Evolutionary conservation across 805 yeast species (phyloP), one percentile per base, ranked within the genome.

Genomic region (Saccharomyces kudriavzevii): DNA sequence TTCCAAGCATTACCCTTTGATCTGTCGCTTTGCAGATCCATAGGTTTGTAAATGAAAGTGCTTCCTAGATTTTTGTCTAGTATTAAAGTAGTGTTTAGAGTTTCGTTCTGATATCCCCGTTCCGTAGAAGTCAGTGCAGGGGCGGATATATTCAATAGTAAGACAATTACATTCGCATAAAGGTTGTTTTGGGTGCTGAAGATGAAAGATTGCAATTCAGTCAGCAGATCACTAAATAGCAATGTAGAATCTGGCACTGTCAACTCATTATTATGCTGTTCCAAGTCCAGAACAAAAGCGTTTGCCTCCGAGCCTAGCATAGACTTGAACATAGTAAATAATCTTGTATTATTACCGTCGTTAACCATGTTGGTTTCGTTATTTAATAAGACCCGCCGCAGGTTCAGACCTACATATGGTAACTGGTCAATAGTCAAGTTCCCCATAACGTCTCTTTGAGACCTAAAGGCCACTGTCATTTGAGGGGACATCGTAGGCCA

Each of bases 211-310:
- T 68, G 52, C 0, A 83, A 46, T 0, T 63, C 58, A 0, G 49
- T 13, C 1, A 74, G 51, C 0, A 78, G 54, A 2, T 62, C 54
- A 0, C 57, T n/a, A 22, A 74, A 55, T 0, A 54, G 49, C 0
- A 71, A 45, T 3, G 60, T 58, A 0, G 69, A 59, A 46, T 53
- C 51, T 2, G 40, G 53, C 29, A 60, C 50, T 52, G 29, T 50
- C 62, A 57, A 64, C 2, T 74, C 67, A 45, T 68, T 59, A 49
- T 77, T 79, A 60, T 79, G 80, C 74, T 81, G 78, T 64, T 82
- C 83, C 27, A 84, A 52, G 60, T 85, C 87, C 3, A 83, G 50
- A 52, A 71, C 67, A n/a, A 82, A 63, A 0, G 74, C 65, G 51
- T 75, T 77, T 0, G 76, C 68, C 0, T 87, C 87, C 1, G 67